Base-by-base conservation (phyloP, 2,329 filamentous ascomycete species). In the Lecanicillium sp. region DNA sequence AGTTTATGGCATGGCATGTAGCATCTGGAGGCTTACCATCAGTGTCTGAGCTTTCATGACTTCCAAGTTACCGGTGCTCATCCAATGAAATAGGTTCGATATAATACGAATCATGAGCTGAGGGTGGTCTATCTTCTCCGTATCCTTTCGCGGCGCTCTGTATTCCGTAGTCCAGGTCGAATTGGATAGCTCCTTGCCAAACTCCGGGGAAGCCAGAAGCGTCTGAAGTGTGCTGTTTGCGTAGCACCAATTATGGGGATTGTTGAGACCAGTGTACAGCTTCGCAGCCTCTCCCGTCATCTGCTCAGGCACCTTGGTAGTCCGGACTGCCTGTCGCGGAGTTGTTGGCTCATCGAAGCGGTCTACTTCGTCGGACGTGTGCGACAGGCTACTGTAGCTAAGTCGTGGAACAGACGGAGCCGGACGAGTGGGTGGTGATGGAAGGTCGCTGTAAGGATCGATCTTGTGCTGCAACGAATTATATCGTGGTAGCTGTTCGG, bases 191-290 rank as follows among this genome's bases (percentile, higher is more conserved):
- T 84, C 70, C 68, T 81, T 62, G 67, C 78, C 70, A 76, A 95
- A 76, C 67, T 80, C 67, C 60, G 79, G 61, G 1, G 90, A 91
- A 2, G 83, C 84, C 50, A 87, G 86, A 15, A 96, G 70, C 51
- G 86, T 86, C 65, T 97, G 91, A 21, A 97, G 72, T 0, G 84
- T 84, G n/a, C 88, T 84, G 65, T 95, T 96, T 73, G 93, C 90
- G 61, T 95, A 96, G 63, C 91, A 96, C 55, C 86, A 90, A 39
- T 86, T 84, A 1, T 82, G 80, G 33, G 89, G 87, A 57, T 96
- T 96, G 50, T 81, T 70, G 11, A 96, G 74, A 0, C 91, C 90
- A 10, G 87, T 69, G 32, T 62, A 62, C 32, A 56, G 51, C 30
- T 52, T 62, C 23, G 52, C 39, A 23, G 37, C 52, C 35, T 63